A percentile compares a stretch with the other conserved stretches of the same genome.
Evolutionary conservation across 441 rosid species (phyloP).

Genomic region (Erodium trifolium): DNA sequence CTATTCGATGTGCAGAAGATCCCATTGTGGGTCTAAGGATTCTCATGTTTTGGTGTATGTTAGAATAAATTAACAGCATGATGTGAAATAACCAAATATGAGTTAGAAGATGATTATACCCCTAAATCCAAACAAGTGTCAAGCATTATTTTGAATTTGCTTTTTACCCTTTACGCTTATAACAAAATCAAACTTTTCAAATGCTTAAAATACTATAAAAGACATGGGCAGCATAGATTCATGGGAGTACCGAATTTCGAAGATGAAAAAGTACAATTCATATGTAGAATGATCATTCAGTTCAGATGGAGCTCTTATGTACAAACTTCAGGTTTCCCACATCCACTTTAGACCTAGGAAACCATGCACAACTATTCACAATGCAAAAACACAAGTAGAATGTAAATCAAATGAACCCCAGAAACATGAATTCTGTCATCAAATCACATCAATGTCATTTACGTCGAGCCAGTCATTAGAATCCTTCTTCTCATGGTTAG

Average conservation of each 20-base stretch:
- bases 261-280: too few relatives aligned
- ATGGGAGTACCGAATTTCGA: not conserved
- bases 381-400: conserved; percentile 5
- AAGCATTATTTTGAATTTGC: too few relatives aligned
- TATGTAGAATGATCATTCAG: conserved; percentile 15
- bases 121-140: too few relatives aligned
- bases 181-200: too few relatives aligned
- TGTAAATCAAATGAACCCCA: not conserved
- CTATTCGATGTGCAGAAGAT: too few relatives aligned
- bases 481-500: conserved; percentile 16
- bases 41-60: too few relatives aligned
- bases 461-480: conserved; percentile 53
- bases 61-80: too few relatives aligned
- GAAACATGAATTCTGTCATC: conserved; percentile 16
- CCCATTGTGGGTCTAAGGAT: too few relatives aligned
- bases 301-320: conserved; percentile 26
- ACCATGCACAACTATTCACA: conserved; percentile 35
- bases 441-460: conserved; percentile 49
- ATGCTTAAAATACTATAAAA: too few relatives aligned
- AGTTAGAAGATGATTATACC: too few relatives aligned
- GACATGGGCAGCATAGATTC: not conserved
- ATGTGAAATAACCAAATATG: too few relatives aligned
- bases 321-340: conserved; percentile 30
- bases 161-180: too few relatives aligned
- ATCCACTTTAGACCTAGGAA: conserved; percentile 15